Base-by-base conservation (phyloP, 768 basidiomycete species). In the Lactarius hengduanensis region DNA sequence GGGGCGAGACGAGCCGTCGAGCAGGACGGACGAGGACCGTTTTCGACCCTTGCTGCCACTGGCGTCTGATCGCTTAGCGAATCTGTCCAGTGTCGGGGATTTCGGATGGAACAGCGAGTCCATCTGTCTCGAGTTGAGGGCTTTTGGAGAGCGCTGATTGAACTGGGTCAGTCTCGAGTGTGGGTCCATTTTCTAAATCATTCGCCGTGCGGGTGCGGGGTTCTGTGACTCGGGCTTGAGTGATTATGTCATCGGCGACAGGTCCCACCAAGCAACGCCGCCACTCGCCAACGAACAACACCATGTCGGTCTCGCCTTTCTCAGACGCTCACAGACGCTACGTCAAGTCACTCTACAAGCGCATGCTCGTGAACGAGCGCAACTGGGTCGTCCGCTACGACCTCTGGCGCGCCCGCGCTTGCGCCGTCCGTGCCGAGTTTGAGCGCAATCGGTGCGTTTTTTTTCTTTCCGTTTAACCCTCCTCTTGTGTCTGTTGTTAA, bases 321-420 rank as follows among this genome's bases (percentile, higher is more conserved):
- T 83, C 89, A 50, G 78, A 85, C 40, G 89, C 86, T 5, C 91
- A 92, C 80, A 85, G 87, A 74, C 83, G 85, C 72, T 90, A 95
- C 74, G 93, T 95, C 76, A 93, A 96, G 80, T 92, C 91, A 10
- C 84, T 98, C 6, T 98, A 97, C 82, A 89, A 85, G 73, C 89
- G 95, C 43, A 85, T 86, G 71, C 83, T 98, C 67, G 90, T 84
- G 72, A 96, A 97, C 72, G 82, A 91, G 57, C 80, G 96, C 61
- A 89, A 98, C 78, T 98, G 96, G 96, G 87, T 85, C 56, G 81
- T 97, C 70, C 83, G 90, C 64, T 81, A 96, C 62, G 91, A 94
- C 73, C 74, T 93, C 1, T 98, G 94, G 94, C 85, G 96, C 67
- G 83, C 81, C 63, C 85, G 89, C 77, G 95, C 96, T 15, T 77